These are phyloP conservation scores for Pseudoperonospora humuli DNA, from an alignment of 352 stramenopile species.

Conservation along the genomic window DNA sequence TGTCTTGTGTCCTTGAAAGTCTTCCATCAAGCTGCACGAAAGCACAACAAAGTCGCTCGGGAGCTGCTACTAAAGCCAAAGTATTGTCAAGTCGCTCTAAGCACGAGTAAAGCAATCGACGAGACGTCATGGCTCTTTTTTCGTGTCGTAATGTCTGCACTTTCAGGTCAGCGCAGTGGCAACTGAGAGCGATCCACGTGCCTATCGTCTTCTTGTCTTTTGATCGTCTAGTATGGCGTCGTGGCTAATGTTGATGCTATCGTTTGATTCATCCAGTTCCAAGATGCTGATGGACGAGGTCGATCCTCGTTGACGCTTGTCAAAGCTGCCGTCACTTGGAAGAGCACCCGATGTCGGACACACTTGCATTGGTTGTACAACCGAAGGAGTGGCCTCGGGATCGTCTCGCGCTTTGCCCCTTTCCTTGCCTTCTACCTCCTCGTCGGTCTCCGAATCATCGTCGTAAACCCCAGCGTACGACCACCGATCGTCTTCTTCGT, in stretches of 20 bases:
- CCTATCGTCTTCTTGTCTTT: slow-evolving; percentile 3
- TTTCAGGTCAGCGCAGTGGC: too few species aligned
- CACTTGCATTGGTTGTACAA: slow-evolving; percentile 10
- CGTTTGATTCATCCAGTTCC: slow-evolving; percentile 16
- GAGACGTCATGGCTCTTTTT: too few species aligned
- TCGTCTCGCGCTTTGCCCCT: slow-evolving; percentile 7
- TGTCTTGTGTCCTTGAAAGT: too few species aligned
- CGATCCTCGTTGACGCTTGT: slow-evolving; percentile 22
- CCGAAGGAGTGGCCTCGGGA: slow-evolving; percentile 10
- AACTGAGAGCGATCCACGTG: too few species aligned
- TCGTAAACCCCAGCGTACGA: slow-evolving; percentile 31
- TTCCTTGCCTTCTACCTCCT: slow-evolving; percentile 19
- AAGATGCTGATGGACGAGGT: slow-evolving; percentile 35
- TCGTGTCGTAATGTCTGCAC: too few species aligned
- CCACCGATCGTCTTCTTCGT: slow-evolving; percentile 40
- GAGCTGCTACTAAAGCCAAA: too few species aligned
- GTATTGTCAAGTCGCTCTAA: too few species aligned
- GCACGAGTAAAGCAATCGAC: too few species aligned
- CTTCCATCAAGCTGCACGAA: too few species aligned
- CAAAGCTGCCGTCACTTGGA: slow-evolving; percentile 27
- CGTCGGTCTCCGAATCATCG: slow-evolving; percentile 26
- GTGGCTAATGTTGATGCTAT: slow-evolving; percentile 15
- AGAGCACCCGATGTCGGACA: slow-evolving; percentile 20
- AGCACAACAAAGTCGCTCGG: slow-evolving; percentile 3
- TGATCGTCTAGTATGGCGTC: slow-evolving; percentile 25